Conservation (phyloP, 2,329 filamentous ascomycete species). For the Cladosporium sp. region DNA sequence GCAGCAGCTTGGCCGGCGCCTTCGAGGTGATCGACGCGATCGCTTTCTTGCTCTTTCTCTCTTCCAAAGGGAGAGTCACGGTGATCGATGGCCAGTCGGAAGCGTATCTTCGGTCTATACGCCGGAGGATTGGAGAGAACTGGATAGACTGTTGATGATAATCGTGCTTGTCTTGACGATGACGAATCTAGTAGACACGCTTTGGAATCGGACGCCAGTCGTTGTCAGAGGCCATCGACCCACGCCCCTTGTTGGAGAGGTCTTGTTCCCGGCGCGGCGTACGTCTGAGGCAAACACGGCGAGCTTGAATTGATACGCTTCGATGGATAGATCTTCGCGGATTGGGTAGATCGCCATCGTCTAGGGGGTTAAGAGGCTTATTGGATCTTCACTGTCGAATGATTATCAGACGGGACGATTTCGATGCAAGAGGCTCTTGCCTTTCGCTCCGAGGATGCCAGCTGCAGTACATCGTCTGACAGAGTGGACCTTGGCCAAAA, state of each 20-base stretch:
- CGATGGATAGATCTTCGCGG: no score
- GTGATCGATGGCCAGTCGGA: not conserved
- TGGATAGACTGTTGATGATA: not conserved
- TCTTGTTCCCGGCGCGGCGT: constrained; percentile 12
- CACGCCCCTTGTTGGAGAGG: not conserved
- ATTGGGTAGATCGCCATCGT: no score
- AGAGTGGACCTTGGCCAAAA: no score
- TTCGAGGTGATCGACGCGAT: constrained; percentile 1
- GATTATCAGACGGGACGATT: no score
- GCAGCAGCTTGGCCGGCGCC: not conserved
- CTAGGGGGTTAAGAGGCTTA: no score
- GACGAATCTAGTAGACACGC: no score
- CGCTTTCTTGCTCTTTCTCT: constrained; percentile 1
- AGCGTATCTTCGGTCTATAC: not conserved
- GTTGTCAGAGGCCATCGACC: not conserved
- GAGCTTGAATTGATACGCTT: no score
- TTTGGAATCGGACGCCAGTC: not conserved
- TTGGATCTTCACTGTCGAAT: no score
- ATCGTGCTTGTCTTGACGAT: no score
- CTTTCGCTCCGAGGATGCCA: no score
- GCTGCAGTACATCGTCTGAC: no score
- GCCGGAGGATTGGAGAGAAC: not conserved
- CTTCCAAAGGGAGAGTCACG: not conserved
- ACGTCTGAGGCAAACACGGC: not conserved
- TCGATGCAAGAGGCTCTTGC: no score